Percentiles rank a stretch among this genome's conserved stretches.
These are phyloP conservation scores for Nymphaea colorata DNA, from an alignment of 164 flowering plant genomes.

Conservation along the genomic window DNA sequence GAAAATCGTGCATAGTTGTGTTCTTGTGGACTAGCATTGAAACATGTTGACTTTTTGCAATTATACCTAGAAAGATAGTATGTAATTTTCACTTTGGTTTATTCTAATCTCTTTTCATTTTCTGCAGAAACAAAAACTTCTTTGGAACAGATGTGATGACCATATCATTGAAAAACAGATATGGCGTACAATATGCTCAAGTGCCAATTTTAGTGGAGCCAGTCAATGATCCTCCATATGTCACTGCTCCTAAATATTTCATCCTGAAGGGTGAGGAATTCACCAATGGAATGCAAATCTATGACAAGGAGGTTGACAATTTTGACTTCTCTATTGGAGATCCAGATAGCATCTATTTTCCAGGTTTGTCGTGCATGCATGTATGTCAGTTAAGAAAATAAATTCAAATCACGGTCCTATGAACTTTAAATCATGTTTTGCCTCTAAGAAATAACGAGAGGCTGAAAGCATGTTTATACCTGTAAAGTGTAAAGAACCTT, in stretches of 20 bases:
- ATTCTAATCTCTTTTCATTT: background rate
- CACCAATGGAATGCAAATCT: conserved; percentile 19
- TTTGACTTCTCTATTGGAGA: conserved; percentile 55
- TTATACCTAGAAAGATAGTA: too few species aligned
- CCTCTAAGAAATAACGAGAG: background rate
- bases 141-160: conserved; percentile 51
- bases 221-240: conserved; percentile 79
- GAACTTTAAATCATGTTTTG: background rate
- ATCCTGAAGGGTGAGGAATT: conserved; percentile 21
- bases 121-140: conserved; percentile 61
- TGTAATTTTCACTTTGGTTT: too few species aligned
- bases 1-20: too few species aligned
- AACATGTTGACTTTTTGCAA: too few species aligned
- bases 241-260: conserved; percentile 44
- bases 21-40: too few species aligned
- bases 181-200: conserved; percentile 43
- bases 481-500: too few species aligned
- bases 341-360: conserved; percentile 60
- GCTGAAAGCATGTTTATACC: too few species aligned
- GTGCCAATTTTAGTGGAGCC: conserved; percentile 70
- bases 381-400: too few species aligned
- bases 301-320: conserved; percentile 24
- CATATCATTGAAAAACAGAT: conserved; percentile 48
- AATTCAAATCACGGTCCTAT: background rate
- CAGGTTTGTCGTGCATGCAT: conserved; percentile 32